Base-by-base conservation (phyloP, 305 asterid genomes). In the Fraxinus sp. region DNA sequence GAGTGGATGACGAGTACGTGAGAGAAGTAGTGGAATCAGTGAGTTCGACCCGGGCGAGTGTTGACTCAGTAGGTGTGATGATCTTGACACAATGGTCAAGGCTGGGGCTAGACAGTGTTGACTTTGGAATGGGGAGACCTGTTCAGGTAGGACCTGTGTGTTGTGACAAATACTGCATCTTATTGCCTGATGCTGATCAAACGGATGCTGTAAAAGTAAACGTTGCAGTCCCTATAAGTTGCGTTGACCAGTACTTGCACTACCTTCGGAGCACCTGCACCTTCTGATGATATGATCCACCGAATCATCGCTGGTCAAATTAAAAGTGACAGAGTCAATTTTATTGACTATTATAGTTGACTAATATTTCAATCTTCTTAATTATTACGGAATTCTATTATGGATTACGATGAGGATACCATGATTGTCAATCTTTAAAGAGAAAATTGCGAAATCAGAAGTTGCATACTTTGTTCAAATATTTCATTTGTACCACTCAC, bases 21-120 rank as follows among this genome's bases (percentile, higher is more conserved):
- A 85, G 85, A 24, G 92, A 92, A 79, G 97, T 92, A 46, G 87
- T 92, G 79, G 91, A 88, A 62, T 73, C 81, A 46, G 95, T 93
- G 92, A 91, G 95, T 84, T 71, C 79, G 6, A 52, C 0, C 5
- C 80, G 81, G 22, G 85, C 88, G 5, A 73, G 80, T 52, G 93
- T 92, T 3, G 92, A 91, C 93, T 78, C 92, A n/a, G 95, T 89
- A 0, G 96, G 97, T 4, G 90, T 89, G 79, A 70, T 93, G 87
- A 88, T 93, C n/a, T 22, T 93, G 91, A 84, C 96, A 0, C 94
- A 93, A 11, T 93, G 95, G 97, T 90, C 97, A 81, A 89, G 90
- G 83, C 81, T 93, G 24, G 97, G 97, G 62, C 82, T 93, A n/a
- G 86, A 92, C 11, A 73, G 62, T 39, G 86, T 93, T 83, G 94